These are phyloP conservation scores for Cubamyces sp. DNA, from an alignment of 768 basidiomycete genomes.

Conservation along the genomic window DNA sequence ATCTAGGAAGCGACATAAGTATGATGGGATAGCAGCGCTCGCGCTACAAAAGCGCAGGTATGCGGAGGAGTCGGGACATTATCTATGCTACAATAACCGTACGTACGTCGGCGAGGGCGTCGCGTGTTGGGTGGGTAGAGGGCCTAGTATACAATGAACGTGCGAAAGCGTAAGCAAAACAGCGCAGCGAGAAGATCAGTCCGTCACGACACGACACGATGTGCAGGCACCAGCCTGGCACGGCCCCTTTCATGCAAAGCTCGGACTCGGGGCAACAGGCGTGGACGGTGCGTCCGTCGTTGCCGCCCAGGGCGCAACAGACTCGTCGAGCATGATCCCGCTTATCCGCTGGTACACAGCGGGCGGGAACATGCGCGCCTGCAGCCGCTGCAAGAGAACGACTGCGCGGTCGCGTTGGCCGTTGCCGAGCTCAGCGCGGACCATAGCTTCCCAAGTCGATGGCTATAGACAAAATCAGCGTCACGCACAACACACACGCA, in stretches of 20 bases:
- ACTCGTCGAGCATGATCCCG: constrained; percentile 77
- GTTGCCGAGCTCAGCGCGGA: constrained; percentile 83
- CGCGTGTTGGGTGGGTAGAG: neutral
- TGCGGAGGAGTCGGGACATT: neutral
- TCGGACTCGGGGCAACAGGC: neutral
- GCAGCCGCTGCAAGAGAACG: constrained; percentile 70
- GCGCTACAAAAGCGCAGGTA: too few species aligned
- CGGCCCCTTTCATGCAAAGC: constrained; percentile 1
- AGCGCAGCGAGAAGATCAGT: constrained; percentile 9
- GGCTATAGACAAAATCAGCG: constrained; percentile 49
- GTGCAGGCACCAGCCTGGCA: constrained; percentile 12
- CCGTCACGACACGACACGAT: constrained; percentile 8
- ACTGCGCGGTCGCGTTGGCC: constrained; percentile 74
- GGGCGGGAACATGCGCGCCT: constrained; percentile 77
- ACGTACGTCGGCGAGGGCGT: neutral
- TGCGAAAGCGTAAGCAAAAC: constrained; percentile 10
- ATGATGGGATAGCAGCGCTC: too few species aligned
- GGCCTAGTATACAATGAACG: constrained; percentile 19
- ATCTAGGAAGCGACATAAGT: too few species aligned
- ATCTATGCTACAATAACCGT: constrained; percentile 22
- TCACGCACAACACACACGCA: neutral
- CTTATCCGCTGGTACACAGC: constrained; percentile 81
- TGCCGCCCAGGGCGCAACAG: constrained; percentile 48
- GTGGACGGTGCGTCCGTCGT: neutral
- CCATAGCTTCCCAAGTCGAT: constrained; percentile 95